Conservation (phyloP, 164 flowering plant species). For the Tinospora cordifolia region DNA sequence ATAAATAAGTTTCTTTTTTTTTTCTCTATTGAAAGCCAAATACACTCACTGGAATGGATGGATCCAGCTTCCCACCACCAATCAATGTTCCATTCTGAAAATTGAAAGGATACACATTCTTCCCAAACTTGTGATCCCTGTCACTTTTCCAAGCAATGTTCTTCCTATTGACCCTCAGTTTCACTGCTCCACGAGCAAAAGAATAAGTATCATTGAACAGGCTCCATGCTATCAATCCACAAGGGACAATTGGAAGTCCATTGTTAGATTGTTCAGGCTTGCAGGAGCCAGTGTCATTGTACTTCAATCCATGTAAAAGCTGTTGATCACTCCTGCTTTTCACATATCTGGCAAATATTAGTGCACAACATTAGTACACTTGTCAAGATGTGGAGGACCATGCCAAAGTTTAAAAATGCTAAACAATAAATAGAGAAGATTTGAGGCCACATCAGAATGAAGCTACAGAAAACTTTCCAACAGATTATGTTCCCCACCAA, state of each 20-base stretch:
- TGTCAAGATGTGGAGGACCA: neutral
- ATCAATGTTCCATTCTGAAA: slow-evolving; percentile 75
- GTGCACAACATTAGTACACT: neutral
- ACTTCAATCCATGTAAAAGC: slow-evolving; percentile 50
- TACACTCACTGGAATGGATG: slow-evolving; percentile 59
- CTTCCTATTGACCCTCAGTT: slow-evolving; percentile 51
- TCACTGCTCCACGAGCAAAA: slow-evolving; percentile 31
- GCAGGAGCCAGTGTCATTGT: slow-evolving; percentile 56
- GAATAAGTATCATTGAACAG: slow-evolving; percentile 69
- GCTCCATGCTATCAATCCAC: slow-evolving; percentile 89
- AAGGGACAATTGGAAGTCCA: slow-evolving; percentile 75
- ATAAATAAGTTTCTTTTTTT: neutral
- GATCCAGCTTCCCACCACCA: slow-evolving; percentile 74
- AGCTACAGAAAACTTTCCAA: neutral
- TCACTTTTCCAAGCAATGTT: slow-evolving; percentile 86
- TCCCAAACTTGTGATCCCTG: slow-evolving; percentile 75
- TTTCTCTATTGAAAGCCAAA: neutral
- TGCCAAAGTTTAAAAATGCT: neutral
- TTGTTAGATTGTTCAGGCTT: slow-evolving; percentile 50
- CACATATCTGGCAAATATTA: slow-evolving; percentile 22
- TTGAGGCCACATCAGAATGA: neutral
- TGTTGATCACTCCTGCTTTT: slow-evolving; percentile 61
- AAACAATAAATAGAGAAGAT: slow-evolving; percentile 1
- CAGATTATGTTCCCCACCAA: neutral
- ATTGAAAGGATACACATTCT: slow-evolving; percentile 71